Evolutionary conservation across 139 green algal genomes (phyloP).

Genomic region (Chlorella sorokiniana): DNA sequence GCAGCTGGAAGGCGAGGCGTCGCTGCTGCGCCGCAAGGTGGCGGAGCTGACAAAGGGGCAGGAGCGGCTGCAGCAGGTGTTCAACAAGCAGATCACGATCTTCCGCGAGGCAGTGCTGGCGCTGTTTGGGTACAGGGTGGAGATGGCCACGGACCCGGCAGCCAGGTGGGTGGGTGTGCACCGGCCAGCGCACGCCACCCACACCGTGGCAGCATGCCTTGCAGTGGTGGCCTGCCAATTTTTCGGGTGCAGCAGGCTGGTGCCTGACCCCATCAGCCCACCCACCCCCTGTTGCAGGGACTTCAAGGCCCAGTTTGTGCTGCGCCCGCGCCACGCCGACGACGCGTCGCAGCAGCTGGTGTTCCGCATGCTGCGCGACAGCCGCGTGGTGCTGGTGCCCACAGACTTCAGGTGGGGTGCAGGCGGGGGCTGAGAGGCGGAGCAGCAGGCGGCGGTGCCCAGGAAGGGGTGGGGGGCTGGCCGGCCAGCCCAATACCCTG

Average conservation of each 20-base stretch:
- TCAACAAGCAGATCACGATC: slow-evolving; percentile 65
- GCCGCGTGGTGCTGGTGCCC: slow-evolving; percentile 67
- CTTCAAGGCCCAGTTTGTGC: slow-evolving; percentile 58
- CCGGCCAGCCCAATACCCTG: no score
- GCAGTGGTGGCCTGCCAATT: neutral
- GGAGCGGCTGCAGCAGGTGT: slow-evolving; percentile 71
- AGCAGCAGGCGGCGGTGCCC: neutral
- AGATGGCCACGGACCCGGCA: slow-evolving; percentile 68
- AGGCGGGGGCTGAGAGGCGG: neutral
- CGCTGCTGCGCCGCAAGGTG: slow-evolving; percentile 30
- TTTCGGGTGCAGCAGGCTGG: neutral
- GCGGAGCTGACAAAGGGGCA: slow-evolving; percentile 53
- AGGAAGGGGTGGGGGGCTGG: no score
- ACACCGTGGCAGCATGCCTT: neutral
- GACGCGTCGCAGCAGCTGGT: slow-evolving; percentile 47
- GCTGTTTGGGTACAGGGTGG: slow-evolving; percentile 82
- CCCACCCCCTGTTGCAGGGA: slow-evolving; percentile 10
- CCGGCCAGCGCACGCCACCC: neutral
- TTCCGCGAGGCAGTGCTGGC: slow-evolving; percentile 74
- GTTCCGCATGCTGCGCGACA: slow-evolving; percentile 51
- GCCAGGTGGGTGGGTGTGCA: slow-evolving; percentile 3
- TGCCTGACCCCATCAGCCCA: neutral
- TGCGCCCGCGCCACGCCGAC: slow-evolving; percentile 52
- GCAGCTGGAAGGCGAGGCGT: slow-evolving; percentile 43
- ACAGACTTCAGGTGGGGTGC: slow-evolving; percentile 41